Base-by-base conservation (phyloP, 345 rosid species). In the Nasturtium officinale region DNA sequence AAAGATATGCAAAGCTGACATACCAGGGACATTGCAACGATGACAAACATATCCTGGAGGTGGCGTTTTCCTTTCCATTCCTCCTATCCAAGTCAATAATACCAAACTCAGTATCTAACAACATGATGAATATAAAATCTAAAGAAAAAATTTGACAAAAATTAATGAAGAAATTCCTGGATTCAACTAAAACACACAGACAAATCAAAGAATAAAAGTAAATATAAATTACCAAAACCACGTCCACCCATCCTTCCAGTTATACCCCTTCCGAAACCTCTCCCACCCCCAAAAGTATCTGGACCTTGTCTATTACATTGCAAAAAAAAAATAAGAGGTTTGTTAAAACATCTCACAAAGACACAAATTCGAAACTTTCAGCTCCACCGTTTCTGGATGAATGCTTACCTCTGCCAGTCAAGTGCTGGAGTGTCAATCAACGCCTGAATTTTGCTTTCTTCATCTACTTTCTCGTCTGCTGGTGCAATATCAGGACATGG, bases 341-440 rank as follows among this genome's bases (percentile, higher is more conserved):
- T 17, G 38, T 23, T 59, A 66, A 45, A 38, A 20, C 12, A 16
- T 57, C 76, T 28, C 3, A 37, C 16, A 35, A 35, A 35, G 40
- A 35, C 40, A 37, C 42, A 65, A 38, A 9, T 12, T 35, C 16
- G 28, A 70, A 30, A 59, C 13, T 13, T 20, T 25, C 9, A 70
- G 13, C 33, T 55, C 32, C 47, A 55, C 18, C 12, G 13, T 13
- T 38, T 50, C 42, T 20, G 48, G 11, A 50, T 10, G 32, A 54
- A 66, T 65, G 73, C 90, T 86, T 75, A 95, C 99, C 98, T 87
- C 79, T 90, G 98, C 99, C 99, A 95, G 77, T 95, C 99, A 78
- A 95, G 83, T 61, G 97, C 98, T 28, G 96, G 96, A 51, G 99
- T 90, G 64, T 95, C 92, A 73, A 92, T 87, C 71, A 95, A 80